Evolutionary conservation across 2,329 filamentous ascomycete species (phyloP).

Genomic region (Magnaporthiopsis incrustans): DNA sequence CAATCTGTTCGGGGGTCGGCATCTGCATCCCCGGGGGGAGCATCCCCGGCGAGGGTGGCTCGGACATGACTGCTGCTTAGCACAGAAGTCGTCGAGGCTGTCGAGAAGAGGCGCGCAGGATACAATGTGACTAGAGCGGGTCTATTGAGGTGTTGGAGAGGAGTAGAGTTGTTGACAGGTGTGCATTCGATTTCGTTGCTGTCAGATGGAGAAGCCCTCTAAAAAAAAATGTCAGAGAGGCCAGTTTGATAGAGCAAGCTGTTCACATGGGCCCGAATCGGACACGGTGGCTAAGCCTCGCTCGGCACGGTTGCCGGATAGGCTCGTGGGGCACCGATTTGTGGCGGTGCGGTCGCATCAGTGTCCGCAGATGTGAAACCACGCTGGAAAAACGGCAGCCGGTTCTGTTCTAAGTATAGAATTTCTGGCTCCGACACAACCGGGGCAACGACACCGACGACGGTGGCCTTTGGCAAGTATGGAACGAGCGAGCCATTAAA

Average conservation of each 20-base stretch:
- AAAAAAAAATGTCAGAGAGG: not conserved
- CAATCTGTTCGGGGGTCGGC: conserved; percentile 78
- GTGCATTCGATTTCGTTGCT: not conserved
- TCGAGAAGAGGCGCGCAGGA: not conserved
- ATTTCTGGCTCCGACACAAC: not conserved
- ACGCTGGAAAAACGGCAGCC: not conserved
- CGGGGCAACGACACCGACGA: not conserved
- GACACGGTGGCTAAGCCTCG: not conserved
- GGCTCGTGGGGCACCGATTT: not conserved
- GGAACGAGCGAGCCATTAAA: not conserved
- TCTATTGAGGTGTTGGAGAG: not conserved
- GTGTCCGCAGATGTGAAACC: not conserved
- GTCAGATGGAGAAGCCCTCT: not conserved
- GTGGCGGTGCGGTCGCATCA: not conserved
- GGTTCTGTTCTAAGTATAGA: not conserved
- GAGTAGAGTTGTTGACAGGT: not conserved
- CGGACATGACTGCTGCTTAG: not conserved
- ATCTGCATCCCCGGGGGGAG: conserved; percentile 26
- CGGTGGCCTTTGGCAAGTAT: not conserved
- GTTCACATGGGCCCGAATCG: conserved; percentile 1
- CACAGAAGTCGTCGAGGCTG: not conserved
- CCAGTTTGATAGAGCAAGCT: conserved; percentile 4
- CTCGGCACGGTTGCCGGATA: not conserved
- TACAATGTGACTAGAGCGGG: not conserved
- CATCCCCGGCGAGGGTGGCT: conserved; percentile 13